Evolutionary conservation across 2,329 filamentous ascomycete species (phyloP), one percentile per base, ranked within the genome.

Genomic region (Gnomoniopsis sp.): DNA sequence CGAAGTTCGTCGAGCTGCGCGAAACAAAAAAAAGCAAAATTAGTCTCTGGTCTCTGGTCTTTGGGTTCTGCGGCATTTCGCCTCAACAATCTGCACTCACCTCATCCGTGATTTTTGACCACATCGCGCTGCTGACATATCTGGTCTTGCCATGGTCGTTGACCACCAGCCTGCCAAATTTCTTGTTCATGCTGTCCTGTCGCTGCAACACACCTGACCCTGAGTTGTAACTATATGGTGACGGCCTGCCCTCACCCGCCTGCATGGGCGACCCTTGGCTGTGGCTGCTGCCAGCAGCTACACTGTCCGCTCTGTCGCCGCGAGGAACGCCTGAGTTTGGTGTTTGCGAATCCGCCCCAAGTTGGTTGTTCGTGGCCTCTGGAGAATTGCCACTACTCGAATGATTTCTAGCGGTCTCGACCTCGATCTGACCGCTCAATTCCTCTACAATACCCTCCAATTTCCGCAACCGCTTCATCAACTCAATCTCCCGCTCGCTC

Each of bases 71-170:
- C n/a, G 3, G n/a, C 3, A 19, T 4, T 6, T 8, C 41, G 14
- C 2, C 17, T 44, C 11, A 10, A n/a, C 17, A 11, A n/a, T 19
- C 14, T 23, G 30, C 36, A 51, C 50, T 65, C 72, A 88, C 86
- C 79, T 92, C 88, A 55, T 91, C 89, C 60, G 87, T 89, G 53
- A 93, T 78, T 62, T 84, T 89, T 21, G 88, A 84, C 88, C 88
- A 91, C 67, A 92, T 90, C 7, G 84, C 87, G 69, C 85, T 90
- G 74, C 88, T 90, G 64, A 93, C 84, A 69, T 92, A 93, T 68
- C 88, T 78, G 57, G 84, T 86, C 60, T 83, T 84, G 43, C 86
- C 87, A 57, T 80, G 79, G 59, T 91, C 87, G 62, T 88, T 87
- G 38, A 91, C 74, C 0, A 92, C 87, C 54, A 93, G 72, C 34